Evolutionary conservation across 2,329 filamentous ascomycete genomes (phyloP).

Genomic region (Aspergillus tanneri): DNA sequence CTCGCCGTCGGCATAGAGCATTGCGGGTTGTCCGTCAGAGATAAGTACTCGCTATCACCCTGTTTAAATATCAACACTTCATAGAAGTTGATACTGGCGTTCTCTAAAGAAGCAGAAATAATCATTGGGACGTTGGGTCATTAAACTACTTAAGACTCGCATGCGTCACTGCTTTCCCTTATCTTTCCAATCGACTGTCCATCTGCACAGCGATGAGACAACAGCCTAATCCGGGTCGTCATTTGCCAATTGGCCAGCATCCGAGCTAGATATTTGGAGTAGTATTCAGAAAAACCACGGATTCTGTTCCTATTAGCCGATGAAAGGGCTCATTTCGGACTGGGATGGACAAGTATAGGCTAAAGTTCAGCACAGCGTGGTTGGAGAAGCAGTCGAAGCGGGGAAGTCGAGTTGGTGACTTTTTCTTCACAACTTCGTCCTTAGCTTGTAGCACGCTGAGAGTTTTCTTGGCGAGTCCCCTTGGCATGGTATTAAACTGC

Average conservation of each 20-base stretch:
- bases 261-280: no score
- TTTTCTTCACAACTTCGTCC: no score
- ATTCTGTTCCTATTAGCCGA: conserved; percentile 6
- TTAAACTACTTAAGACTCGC: neutral
- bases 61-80: no score
- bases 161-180: conserved; percentile 6
- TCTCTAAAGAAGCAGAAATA: neutral
- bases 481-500: no score
- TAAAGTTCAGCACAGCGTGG: neutral
- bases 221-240: neutral
- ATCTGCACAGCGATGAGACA: neutral
- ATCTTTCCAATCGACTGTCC: neutral
- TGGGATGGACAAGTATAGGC: neutral
- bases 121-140: neutral
- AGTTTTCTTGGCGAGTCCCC: no score
- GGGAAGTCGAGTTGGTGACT: neutral
- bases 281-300: neutral
- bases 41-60: no score
- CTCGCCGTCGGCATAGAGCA: conserved; percentile 36
- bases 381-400: no score
- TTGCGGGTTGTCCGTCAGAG: conserved; percentile 13
- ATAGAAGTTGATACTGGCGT: no score
- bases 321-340: conserved; percentile 2
- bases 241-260: neutral
- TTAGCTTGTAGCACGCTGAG: no score